Base-by-base conservation (phyloP, 2,329 filamentous ascomycete genomes). In the Fusarium dlaminii region DNA sequence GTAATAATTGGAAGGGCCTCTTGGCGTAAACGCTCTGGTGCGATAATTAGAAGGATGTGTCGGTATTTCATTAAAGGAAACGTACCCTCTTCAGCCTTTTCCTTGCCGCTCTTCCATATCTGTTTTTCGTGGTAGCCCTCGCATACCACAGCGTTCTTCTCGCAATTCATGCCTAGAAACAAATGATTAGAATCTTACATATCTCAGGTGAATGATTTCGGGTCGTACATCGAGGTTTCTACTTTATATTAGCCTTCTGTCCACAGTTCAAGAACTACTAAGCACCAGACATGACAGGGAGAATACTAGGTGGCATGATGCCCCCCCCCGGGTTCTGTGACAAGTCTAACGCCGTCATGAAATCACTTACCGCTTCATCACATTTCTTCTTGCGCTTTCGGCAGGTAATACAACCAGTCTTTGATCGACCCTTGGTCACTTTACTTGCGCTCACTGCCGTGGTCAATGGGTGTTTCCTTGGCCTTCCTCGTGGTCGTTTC, bases 91-190 rank as follows among this genome's bases (percentile, higher is more conserved):
- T 93, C 91, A 39, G 90, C 88, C 79, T 88, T 92, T 81, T 96
- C 93, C 80, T 90, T 94, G 34, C 94, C 94, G 79, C 94, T 95
- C 81, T 92, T 94, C 95, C 95, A 98, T 59, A 94, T 89, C 66
- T 94, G 92, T 80, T 94, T 94, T 70, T 94, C 92, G 57, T 94
- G 93, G 79, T 97, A 98, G 18, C 95, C 95, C 83, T 97, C 94
- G 80, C 95, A 98, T 18, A 95, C 90, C 18, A 97, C 94, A 14
- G 94, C 94, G 81, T 97, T 98, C 87, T 97, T 98, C 83, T 96
- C 92, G 79, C 95, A 98, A 78, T 97, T 97, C 82, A 94, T 87
- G 77, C 93, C 92, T 94, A 65, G 14, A 64, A 73, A 81, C 34
- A 77, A 56, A 32, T 32, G 70, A 55, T 76, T 69, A 76, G 57